phyloP scores from a whole-genome alignment of 495 filamentous ascomycete species.

The Rhypophila decipiens region DNA sequence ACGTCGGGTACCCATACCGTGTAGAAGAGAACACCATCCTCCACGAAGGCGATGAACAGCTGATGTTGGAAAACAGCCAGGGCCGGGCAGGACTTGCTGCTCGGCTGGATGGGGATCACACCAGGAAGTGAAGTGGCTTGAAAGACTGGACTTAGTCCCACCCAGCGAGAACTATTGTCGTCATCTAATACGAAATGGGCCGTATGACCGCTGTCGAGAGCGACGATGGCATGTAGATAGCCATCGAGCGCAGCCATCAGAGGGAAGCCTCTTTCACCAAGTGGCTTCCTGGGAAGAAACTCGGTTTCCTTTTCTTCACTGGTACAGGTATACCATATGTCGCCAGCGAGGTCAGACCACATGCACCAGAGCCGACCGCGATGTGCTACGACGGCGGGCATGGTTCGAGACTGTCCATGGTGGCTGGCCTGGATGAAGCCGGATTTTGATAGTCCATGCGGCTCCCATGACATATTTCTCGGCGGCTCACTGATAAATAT shows the following conservation, averaged over 20 bases:
- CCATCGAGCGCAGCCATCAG: slow-evolving; percentile 23
- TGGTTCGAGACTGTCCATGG: slow-evolving; percentile 16
- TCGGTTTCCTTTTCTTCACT: slow-evolving; percentile 5
- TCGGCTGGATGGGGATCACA: not conserved
- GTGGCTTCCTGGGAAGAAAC: slow-evolving; percentile 12
- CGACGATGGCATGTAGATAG: slow-evolving; percentile 21
- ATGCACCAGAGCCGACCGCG: slow-evolving; percentile 25
- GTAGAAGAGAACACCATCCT: slow-evolving; percentile 12
- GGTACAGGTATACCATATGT: slow-evolving; percentile 19
- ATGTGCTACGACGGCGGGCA: slow-evolving; percentile 20
- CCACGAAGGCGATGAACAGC: slow-evolving; percentile 21
- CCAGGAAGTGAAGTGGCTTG: too few relatives aligned
- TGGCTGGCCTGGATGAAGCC: slow-evolving; percentile 7
- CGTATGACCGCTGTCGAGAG: slow-evolving; percentile 17
- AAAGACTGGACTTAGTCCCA: slow-evolving; percentile 6
- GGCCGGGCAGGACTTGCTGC: slow-evolving; percentile 14
- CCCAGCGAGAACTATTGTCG: slow-evolving; percentile 15
- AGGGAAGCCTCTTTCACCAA: slow-evolving; percentile 19
- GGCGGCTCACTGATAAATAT: too few relatives aligned
- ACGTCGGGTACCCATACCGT: slow-evolving; percentile 9
- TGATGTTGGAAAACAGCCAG: slow-evolving; percentile 25
- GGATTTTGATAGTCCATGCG: slow-evolving; percentile 3
- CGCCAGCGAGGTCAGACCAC: slow-evolving; percentile 20
- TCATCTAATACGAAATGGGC: slow-evolving; percentile 20
- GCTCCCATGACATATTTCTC: slow-evolving; percentile 8